These are phyloP conservation scores for Cladosporium sp. DNA, from an alignment of 2,329 filamentous ascomycete species.

Conservation along the genomic window DNA sequence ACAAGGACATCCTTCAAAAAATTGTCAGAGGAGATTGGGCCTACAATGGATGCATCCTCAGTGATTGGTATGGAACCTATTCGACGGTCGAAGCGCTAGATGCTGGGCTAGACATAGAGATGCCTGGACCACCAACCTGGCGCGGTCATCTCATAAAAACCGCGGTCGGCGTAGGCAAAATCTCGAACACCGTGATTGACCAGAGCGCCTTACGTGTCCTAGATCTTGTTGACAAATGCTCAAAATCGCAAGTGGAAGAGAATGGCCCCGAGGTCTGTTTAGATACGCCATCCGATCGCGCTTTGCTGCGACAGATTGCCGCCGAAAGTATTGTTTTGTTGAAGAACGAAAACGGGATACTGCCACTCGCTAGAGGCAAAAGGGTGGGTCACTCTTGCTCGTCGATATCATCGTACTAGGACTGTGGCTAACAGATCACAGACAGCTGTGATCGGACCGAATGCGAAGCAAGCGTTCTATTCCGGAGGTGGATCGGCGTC, in stretches of 20 bases:
- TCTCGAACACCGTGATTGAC: constrained; percentile 66
- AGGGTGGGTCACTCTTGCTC: too few relatives aligned
- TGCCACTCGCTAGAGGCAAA: constrained; percentile 47
- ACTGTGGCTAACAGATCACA: background rate
- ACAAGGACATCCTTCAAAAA: constrained; percentile 61
- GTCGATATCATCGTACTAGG: background rate
- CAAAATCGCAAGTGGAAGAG: background rate
- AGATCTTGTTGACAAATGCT: constrained; percentile 39
- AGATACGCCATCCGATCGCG: constrained; percentile 24
- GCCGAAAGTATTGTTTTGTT: constrained; percentile 37
- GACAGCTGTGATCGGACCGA: background rate
- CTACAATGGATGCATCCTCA: constrained; percentile 54
- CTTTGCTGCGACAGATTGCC: constrained; percentile 24
- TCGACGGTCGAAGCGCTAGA: constrained; percentile 61
- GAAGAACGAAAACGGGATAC: constrained; percentile 59
- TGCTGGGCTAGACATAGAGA: constrained; percentile 77
- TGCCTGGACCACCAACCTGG: constrained; percentile 57
- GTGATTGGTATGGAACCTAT: constrained; percentile 72
- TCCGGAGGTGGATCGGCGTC: background rate
- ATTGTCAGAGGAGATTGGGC: constrained; percentile 69
- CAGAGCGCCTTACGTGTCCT: constrained; percentile 41
- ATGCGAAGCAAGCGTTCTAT: background rate
- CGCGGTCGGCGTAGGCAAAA: constrained; percentile 35
- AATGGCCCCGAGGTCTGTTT: too few relatives aligned
- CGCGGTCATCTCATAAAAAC: too few relatives aligned